Base-by-base conservation (phyloP, 805 yeast genomes). In the Metschnikowia dekortorum region DNA sequence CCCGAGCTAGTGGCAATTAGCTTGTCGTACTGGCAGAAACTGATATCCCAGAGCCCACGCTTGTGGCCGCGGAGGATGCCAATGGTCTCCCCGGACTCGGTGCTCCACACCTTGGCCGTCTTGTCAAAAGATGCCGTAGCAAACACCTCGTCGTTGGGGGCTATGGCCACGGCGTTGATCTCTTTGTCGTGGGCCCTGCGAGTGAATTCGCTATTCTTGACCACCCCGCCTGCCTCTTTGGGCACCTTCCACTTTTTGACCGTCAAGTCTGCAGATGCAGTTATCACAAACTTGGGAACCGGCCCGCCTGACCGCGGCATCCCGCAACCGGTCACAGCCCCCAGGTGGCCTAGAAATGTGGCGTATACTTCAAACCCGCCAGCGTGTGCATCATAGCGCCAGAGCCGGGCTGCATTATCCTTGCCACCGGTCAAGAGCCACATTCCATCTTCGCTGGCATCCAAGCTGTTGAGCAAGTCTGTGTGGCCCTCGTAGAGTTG, bases 161-260 rank as follows among this genome's bases (percentile, higher is more conserved):
- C 79, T 4, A 94, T 75, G 56, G 90, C 97, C 47, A 94, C 71
- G 2, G 92, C 80, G 61, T 94, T 95, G 53, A 94, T 94, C 67
- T 94, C 97, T 66, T 92, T 94, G 49, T 94, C 98, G 66, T 94
- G 99, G 1, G 97, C 98, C 62, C 91, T 82, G 74, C 97, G 82
- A 0, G 99, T 94, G 67, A 85, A 94, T 48, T 84, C 89, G 2
- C 97, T 87, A 2, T 76, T 71, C 58, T 77, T 82, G 6, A 87
- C 75, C 3, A 62, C 49, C 59, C 34, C 47, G 53, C 60, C 59
- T 1, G 54, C 52, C n/a, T 68, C 70, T 48, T 69, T 70, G 5
- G 91, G 89, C 30, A 90, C 79, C 41, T 75, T 75, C 97, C 97
- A 90, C 65, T 84, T 85, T 64, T 90, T 90, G 35, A 90, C 77